phyloP scores from a whole-genome alignment of 179 eudicot genomes.

The Silene noctiflora region DNA sequence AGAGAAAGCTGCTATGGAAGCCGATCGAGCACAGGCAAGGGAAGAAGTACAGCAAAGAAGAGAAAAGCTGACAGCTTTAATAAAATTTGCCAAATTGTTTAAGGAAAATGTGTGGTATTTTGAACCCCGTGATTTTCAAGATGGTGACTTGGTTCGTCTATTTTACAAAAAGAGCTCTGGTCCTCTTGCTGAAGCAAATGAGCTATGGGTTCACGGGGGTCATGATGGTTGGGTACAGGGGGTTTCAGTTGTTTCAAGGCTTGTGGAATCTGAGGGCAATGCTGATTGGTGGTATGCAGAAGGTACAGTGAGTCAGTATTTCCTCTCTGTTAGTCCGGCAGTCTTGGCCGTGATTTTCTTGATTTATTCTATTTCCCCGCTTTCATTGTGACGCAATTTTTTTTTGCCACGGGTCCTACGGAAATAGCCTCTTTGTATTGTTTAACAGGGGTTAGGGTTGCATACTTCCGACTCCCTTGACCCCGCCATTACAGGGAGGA shows the following conservation, averaged over 20 bases:
- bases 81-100: conserved; percentile 42
- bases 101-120: conserved; percentile 64
- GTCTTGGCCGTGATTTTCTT: not conserved
- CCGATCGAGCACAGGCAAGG: conserved; percentile 81
- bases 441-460: no score
- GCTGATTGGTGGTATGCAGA: conserved; percentile 95
- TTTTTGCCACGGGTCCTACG: no score
- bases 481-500: no score
- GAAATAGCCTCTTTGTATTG: no score
- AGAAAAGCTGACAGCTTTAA: conserved; percentile 45
- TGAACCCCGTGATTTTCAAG: conserved; percentile 63
- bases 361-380: no score
- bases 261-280: conserved; percentile 51
- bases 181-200: conserved; percentile 76
- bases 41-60: conserved; percentile 54
- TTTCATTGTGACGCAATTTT: no score
- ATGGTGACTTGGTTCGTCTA: conserved; percentile 57
- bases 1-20: conserved; percentile 71
- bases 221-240: conserved; percentile 81
- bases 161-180: conserved; percentile 74
- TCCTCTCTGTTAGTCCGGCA: conserved; percentile 12
- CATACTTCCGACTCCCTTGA: no score
- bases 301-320: conserved; percentile 41
- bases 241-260: conserved; percentile 60
- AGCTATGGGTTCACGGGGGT: conserved; percentile 94